Conservation (phyloP, 2,329 filamentous ascomycete genomes). For the Metarhizium album region DNA sequence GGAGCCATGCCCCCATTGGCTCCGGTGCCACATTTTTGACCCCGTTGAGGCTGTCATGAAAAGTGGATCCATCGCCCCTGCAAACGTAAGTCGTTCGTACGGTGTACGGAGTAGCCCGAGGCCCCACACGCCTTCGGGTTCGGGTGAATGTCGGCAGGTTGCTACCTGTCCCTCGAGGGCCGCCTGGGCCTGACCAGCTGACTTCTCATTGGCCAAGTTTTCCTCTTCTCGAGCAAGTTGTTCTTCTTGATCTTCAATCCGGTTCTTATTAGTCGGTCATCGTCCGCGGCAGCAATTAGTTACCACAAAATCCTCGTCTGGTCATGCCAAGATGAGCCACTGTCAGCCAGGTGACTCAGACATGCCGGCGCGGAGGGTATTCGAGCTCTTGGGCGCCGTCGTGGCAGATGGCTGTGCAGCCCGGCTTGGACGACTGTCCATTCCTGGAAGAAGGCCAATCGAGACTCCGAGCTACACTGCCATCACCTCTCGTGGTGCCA, state of each 20-base stretch:
- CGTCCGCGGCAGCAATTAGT: not conserved
- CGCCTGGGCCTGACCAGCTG: no score
- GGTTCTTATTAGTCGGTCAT: not conserved
- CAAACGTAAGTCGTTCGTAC: no score
- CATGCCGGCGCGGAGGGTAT: constrained; percentile 22
- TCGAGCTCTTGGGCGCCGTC: constrained; percentile 35
- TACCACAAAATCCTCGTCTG: not conserved
- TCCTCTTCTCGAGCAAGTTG: not conserved
- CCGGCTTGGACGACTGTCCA: constrained; percentile 55
- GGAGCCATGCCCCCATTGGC: no score
- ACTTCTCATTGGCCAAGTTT: not conserved
- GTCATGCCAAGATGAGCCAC: constrained; percentile 20
- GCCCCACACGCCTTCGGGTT: not conserved
- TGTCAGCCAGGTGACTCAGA: constrained; percentile 10
- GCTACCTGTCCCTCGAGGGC: no score
- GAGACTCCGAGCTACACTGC: constrained; percentile 76
- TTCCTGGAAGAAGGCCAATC: constrained; percentile 53
- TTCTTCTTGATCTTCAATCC: not conserved
- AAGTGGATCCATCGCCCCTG: no score
- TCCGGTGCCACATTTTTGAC: no score
- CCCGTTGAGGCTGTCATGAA: no score
- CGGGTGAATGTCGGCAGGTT: constrained; percentile 1
- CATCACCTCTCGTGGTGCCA: constrained; percentile 67
- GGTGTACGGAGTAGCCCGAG: not conserved
- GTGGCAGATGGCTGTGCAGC: constrained; percentile 34